Evolutionary conservation across 2,329 filamentous ascomycete genomes (phyloP), one percentile per base, ranked within the genome.

Genomic region (Aspergillus sclerotialis): DNA sequence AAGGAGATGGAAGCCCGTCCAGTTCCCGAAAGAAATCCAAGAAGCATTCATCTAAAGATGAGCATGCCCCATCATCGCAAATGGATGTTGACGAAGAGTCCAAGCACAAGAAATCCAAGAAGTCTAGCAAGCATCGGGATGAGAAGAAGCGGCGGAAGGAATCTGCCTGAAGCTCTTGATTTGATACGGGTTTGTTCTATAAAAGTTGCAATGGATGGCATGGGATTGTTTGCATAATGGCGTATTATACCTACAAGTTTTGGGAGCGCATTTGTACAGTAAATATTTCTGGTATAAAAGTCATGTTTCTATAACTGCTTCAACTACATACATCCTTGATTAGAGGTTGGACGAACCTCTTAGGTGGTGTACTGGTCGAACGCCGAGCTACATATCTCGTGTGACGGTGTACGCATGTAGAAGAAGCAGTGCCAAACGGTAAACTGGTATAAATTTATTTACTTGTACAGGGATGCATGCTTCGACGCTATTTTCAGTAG

Each of bases 21-120:
- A 38, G 40, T 18, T 56, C 59, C 10, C 51, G 55, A 21, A 65
- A 64, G 49, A 65, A 65, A 45, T 56, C 57, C 10, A 66, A 63
- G 47, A 63, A 63, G 42, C 52, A 55, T 28, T 47, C 53, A 16
- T 46, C 44, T 24, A 40, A 44, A 28, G 40, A 44, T 12, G 39
- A 39, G 12, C 33, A 36, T 25, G 41, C 19, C 19, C 19, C 19
- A 23, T 23, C 19, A 23, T 23, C 19, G 19, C 45, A 33, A 38
- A 46, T 43, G 15, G 42, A 44, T 11, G 38, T 33, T 17, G 44
- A 42, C 16, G 52, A 49, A 31, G 49, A 54, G 38, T 46, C 46
- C 8, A 51, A 34, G 7, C 35, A 41, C 9, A 40, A 54, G 41
- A 61, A 58, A 36, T 47, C 49, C 29, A 59, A 57, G 33, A 59